Conservation (phyloP, 164 flowering plant genomes). For the Berberis vulgaris region DNA sequence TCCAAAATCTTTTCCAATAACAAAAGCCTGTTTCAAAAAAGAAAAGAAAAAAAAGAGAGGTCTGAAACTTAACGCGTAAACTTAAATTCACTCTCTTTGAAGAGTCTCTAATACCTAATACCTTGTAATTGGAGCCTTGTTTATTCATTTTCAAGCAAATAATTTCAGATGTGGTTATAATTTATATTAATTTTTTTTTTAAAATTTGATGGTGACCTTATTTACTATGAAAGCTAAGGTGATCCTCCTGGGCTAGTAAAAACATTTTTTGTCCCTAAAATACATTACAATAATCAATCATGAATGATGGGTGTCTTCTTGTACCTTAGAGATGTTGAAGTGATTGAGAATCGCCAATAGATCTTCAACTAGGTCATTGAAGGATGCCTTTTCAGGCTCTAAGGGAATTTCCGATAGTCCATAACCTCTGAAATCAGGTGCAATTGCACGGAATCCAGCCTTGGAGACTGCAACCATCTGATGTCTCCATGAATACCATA, state of each 20-base stretch:
- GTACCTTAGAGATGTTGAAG: slow-evolving; percentile 21
- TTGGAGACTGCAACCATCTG: slow-evolving; percentile 51
- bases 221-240: no score
- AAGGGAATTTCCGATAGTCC: slow-evolving; percentile 53
- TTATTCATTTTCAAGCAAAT: no score
- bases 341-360: slow-evolving; percentile 19
- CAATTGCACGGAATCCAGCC: slow-evolving; percentile 43
- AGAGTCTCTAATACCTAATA: no score
- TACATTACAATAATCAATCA: background rate
- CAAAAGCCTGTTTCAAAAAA: slow-evolving; percentile 30
- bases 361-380: slow-evolving; percentile 24
- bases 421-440: slow-evolving; percentile 52
- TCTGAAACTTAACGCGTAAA: background rate
- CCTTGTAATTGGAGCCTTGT: no score
- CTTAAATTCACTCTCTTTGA: no score
- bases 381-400: slow-evolving; percentile 26
- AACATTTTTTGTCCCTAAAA: no score
- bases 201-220: no score
- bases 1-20: slow-evolving; percentile 47
- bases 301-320: background rate
- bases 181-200: no score
- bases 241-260: no score
- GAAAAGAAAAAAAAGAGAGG: slow-evolving; percentile 6
- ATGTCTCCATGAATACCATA: slow-evolving; percentile 57
- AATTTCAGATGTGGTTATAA: no score